Conservation (phyloP, 1,284 basidiomycete genomes). For the Leucoagaricus sp. region DNA sequence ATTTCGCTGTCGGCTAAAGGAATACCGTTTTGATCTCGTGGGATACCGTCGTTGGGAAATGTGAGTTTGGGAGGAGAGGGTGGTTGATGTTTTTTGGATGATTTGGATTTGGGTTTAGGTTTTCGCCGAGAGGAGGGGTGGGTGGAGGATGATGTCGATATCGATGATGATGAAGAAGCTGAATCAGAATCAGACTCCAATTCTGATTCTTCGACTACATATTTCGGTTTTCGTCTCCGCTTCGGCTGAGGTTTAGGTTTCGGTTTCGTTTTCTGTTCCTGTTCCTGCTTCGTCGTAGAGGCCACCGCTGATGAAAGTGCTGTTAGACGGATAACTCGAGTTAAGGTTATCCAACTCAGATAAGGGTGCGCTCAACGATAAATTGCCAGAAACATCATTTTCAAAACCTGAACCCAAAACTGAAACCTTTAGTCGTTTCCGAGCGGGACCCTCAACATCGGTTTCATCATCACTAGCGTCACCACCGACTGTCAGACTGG, state of each 20-base stretch:
- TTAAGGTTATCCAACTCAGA: no score
- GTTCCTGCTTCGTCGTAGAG: neutral
- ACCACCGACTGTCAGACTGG: neutral
- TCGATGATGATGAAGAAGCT: neutral
- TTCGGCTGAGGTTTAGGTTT: no score
- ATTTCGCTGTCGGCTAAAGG: conserved; percentile 38
- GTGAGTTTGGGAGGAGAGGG: conserved; percentile 20
- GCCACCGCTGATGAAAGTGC: neutral
- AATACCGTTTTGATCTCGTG: conserved; percentile 10
- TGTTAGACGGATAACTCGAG: no score
- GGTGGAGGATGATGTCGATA: neutral
- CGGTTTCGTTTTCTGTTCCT: neutral
- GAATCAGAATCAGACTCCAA: conserved; percentile 1
- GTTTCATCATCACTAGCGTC: neutral
- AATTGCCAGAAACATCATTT: neutral
- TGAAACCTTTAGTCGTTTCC: conserved; percentile 4
- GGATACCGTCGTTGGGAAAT: conserved; percentile 21
- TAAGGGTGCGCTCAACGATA: no score
- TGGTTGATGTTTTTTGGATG: conserved; percentile 1
- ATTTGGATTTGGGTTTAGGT: neutral
- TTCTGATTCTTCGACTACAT: conserved; percentile 1
- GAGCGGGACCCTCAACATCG: neutral
- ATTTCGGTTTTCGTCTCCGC: conserved; percentile 17
- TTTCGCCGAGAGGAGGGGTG: neutral
- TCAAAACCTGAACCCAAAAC: neutral